Conservation (phyloP, 2,329 filamentous ascomycete genomes). For the Talaromyces islandicus region DNA sequence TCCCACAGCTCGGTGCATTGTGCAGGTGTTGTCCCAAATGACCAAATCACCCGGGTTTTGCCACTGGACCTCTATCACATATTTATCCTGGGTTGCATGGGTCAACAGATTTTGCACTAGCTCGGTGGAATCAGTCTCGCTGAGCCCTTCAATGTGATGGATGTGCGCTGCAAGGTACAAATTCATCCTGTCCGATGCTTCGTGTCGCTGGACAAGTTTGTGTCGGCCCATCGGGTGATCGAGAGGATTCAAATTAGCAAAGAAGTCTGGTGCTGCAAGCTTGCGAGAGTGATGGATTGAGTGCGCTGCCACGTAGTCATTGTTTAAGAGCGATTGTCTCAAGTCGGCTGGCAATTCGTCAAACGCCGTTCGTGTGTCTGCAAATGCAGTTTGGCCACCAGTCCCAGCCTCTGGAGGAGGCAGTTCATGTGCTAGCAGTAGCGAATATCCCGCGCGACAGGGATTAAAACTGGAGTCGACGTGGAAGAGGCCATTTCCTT, state of each 20-base stretch:
- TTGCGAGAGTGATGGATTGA: constrained; percentile 48
- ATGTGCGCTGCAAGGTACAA: constrained; percentile 50
- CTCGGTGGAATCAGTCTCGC: constrained; percentile 26
- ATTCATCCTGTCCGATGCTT: constrained; percentile 46
- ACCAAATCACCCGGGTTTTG: constrained; percentile 45
- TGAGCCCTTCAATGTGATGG: constrained; percentile 45
- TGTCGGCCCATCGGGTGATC: constrained; percentile 39
- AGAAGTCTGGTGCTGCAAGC: constrained; percentile 46
- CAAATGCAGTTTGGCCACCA: constrained; percentile 50
- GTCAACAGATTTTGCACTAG: constrained; percentile 31
- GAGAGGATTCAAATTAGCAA: constrained; percentile 40
- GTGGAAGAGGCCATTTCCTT: constrained; percentile 50
- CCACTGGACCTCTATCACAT: constrained; percentile 45
- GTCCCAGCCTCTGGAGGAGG: constrained; percentile 36
- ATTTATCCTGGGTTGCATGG: constrained; percentile 45
- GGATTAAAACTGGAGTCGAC: constrained; percentile 53
- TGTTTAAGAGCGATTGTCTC: constrained; percentile 27
- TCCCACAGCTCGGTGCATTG: constrained; percentile 49
- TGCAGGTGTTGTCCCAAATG: constrained; percentile 55
- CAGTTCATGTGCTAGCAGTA: constrained; percentile 46
- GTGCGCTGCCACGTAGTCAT: constrained; percentile 44
- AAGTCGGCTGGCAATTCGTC: constrained; percentile 38
- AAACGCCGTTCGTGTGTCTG: constrained; percentile 48
- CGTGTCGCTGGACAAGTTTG: constrained; percentile 46
- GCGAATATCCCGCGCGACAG: constrained; percentile 46